phyloP scores from a whole-genome alignment of 2,329 filamentous ascomycete genomes.

The Aureobasidium musti region DNA sequence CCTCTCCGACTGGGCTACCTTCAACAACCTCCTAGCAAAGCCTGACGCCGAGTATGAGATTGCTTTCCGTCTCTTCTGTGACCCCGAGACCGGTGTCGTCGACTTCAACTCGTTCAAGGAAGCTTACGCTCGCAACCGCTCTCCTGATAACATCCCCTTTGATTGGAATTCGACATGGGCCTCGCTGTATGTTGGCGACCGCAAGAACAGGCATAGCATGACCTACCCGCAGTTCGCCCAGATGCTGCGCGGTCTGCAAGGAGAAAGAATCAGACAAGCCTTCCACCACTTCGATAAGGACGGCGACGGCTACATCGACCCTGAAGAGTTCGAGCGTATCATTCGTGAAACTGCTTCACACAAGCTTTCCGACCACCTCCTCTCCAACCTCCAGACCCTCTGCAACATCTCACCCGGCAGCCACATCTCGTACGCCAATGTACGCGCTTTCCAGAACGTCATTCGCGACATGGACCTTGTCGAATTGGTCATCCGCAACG shows the following conservation, averaged over 20 bases:
- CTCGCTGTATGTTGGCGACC: slow-evolving; percentile 85
- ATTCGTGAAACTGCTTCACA: slow-evolving; percentile 89
- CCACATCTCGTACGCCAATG: slow-evolving; percentile 97
- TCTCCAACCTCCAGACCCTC: slow-evolving; percentile 85
- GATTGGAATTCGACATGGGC: slow-evolving; percentile 98
- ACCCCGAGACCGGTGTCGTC: slow-evolving; percentile 78
- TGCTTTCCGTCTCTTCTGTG: slow-evolving; percentile 93
- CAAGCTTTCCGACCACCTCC: slow-evolving; percentile 94
- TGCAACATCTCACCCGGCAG: slow-evolving; percentile 91
- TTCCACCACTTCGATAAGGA: slow-evolving; percentile 91
- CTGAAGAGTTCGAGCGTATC: slow-evolving; percentile 94
- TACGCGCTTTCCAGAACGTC: slow-evolving; percentile 96
- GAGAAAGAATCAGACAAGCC: slow-evolving; percentile 92
- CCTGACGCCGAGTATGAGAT: slow-evolving; percentile 99
- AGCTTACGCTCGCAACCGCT: slow-evolving; percentile 85
- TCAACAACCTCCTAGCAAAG: slow-evolving; percentile 90
- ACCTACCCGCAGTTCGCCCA: slow-evolving; percentile 97
- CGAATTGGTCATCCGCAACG: slow-evolving; percentile 87
- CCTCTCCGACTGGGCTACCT: slow-evolving; percentile 85
- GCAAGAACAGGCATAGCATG: slow-evolving; percentile 83
- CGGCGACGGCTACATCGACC: slow-evolving; percentile 90
- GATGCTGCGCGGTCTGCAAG: slow-evolving; percentile 94
- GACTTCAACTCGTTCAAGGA: slow-evolving; percentile 87
- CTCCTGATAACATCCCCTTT: slow-evolving; percentile 81
- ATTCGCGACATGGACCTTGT: slow-evolving; percentile 98